A percentile compares a stretch with the other conserved stretches of the same genome.
Conservation (phyloP, 2,329 filamentous ascomycete genomes). For the Trichoderma sp. region DNA sequence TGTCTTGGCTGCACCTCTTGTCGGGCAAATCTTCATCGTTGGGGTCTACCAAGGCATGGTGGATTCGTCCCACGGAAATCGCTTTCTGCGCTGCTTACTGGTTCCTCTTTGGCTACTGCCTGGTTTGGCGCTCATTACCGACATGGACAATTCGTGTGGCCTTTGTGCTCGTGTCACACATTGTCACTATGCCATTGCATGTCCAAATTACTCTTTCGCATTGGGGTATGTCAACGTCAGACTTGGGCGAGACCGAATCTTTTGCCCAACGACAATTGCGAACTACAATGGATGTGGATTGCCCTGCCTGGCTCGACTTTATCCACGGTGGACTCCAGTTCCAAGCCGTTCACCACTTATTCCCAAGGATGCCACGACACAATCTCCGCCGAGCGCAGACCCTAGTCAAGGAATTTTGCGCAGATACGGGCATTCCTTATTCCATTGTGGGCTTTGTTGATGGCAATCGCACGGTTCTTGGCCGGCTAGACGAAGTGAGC, state of each 20-base stretch:
- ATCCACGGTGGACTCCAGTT: conserved; percentile 88
- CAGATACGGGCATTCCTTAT: conserved; percentile 80
- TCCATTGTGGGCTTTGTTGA: conserved; percentile 81
- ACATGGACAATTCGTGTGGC: conserved; percentile 60
- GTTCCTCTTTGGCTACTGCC: conserved; percentile 80
- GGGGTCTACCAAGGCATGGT: conserved; percentile 69
- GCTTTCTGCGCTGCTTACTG: conserved; percentile 68
- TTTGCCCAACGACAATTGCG: conserved; percentile 89
- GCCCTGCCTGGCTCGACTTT: conserved; percentile 83
- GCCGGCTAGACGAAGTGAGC: conserved; percentile 68
- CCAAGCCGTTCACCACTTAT: conserved; percentile 84
- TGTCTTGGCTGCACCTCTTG: conserved; percentile 69
- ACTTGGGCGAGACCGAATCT: conserved; percentile 78
- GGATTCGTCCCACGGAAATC: conserved; percentile 45
- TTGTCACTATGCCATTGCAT: conserved; percentile 78
- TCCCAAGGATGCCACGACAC: conserved; percentile 78
- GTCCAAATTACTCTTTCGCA: conserved; percentile 89
- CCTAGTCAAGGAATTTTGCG: conserved; percentile 76
- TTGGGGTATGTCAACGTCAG: conserved; percentile 89
- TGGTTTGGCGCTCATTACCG: conserved; percentile 51
- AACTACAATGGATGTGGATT: conserved; percentile 92
- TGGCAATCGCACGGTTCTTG: conserved; percentile 78
- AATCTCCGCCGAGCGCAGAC: conserved; percentile 75
- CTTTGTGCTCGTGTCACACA: conserved; percentile 78
- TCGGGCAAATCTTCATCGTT: conserved; percentile 59